These are phyloP conservation scores for Escovopsis weberi DNA, from an alignment of 2,329 filamentous ascomycete species.

Conservation along the genomic window DNA sequence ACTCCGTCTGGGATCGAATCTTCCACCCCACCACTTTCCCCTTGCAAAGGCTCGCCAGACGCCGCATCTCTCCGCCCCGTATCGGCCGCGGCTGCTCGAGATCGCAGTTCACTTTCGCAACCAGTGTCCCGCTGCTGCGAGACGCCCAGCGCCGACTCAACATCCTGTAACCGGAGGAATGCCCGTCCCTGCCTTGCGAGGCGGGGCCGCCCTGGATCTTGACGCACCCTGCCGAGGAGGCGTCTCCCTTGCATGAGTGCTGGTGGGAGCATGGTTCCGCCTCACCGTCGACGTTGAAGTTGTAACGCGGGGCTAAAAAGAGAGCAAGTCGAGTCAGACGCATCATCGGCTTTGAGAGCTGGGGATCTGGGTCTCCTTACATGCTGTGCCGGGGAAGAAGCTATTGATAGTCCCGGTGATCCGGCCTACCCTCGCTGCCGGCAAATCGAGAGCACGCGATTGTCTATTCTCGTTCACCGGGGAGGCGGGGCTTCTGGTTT, in stretches of 20 bases:
- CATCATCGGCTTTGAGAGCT: no score
- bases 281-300: slow-evolving; percentile 12
- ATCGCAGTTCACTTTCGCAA: slow-evolving; percentile 15
- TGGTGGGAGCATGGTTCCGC: slow-evolving; percentile 2
- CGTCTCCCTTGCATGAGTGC: not conserved
- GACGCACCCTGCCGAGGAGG: not conserved
- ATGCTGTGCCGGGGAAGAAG: not conserved
- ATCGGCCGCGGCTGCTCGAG: slow-evolving; percentile 19
- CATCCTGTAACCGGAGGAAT: slow-evolving; percentile 5
- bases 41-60: slow-evolving; percentile 12
- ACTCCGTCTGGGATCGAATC: slow-evolving; percentile 3
- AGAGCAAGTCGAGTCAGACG: no score
- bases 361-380: not conserved
- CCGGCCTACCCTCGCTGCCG: not conserved
- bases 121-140: slow-evolving; percentile 9
- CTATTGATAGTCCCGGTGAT: not conserved
- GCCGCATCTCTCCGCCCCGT: slow-evolving; percentile 15
- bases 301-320: not conserved
- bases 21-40: slow-evolving; percentile 4
- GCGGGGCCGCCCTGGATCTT: not conserved
- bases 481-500: not conserved
- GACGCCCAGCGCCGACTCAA: slow-evolving; percentile 9
- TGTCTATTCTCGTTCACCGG: slow-evolving; percentile 1
- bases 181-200: not conserved
- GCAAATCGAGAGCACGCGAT: not conserved